Evolutionary conservation across 192 early-diverging fungal genomes (phyloP), one percentile per base, ranked within the genome.

Genomic region (Paraglomus occultum): DNA sequence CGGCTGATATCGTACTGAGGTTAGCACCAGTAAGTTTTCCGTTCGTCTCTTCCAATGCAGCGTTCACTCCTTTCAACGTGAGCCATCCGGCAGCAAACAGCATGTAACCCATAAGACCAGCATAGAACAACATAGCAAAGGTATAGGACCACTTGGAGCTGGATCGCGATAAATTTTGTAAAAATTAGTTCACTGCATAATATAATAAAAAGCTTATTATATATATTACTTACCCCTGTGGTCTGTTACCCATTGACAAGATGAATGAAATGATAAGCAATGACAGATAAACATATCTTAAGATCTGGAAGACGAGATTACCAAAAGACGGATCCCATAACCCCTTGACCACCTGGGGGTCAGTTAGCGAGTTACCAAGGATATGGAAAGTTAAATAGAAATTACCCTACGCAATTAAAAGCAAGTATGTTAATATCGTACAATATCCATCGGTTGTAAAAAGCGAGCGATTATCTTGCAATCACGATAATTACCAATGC

Each of bases 321-420:
- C 79, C 77, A 72, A 15, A 59, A 20, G 46, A 51, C 22, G 9
- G 17, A 65, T 53, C 47, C 89, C 88, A 75, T 70, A 83, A 73
- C 40, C 76, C 80, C 31, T 76, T 76, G 43, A 52, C 1, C 5
- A 79, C 42, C 12, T 70, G 22, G 42, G 62, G 40, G 14, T 57
- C 70, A 46, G 74, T 31, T 49, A 85, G 79, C 20, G 83, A 82
- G 20, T 80, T 82, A 15, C 76, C 82, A 66, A 97, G 80, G 79
- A 97, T 95, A 76, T 80, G 91, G 83, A 95, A 97, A 5, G 89
- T 88, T 66, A 97, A 83, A 74, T 95, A 96, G 73, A 96, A 93
- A 79, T 94, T 94, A 44, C 86, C 89, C 84, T 81, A 78, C 0
- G 61, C 0, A 43, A 65, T 45, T 31, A 31, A 50, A 48, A 39